Conservation (phyloP, 441 rosid species). For the Brassica balearica region DNA sequence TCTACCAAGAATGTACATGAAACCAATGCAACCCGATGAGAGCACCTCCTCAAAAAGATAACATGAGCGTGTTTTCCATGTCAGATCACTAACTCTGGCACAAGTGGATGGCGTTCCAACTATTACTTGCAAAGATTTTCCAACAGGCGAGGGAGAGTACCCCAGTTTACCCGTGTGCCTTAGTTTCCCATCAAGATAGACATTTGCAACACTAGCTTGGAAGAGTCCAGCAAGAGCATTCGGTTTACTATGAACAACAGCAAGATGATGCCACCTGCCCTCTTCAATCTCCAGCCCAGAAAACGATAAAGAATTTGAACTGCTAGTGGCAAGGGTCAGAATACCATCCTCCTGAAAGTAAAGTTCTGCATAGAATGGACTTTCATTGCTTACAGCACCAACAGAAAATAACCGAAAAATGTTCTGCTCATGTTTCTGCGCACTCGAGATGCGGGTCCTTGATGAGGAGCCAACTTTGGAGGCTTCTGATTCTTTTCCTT, state of each 20-base stretch:
- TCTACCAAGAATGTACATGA: slow-evolving; percentile 99
- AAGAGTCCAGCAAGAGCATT: slow-evolving; percentile 99
- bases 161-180: slow-evolving; percentile 99
- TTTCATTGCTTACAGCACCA: slow-evolving; percentile 82
- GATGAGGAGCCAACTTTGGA: slow-evolving; percentile 61
- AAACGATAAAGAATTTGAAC: slow-evolving; percentile 86
- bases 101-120: slow-evolving; percentile 89
- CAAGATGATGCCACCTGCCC: slow-evolving; percentile 99
- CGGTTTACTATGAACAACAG: slow-evolving; percentile 99
- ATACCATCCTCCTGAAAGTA: slow-evolving; percentile 96
- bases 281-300: slow-evolving; percentile 97
- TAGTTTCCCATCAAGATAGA: slow-evolving; percentile 96
- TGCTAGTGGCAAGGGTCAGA: slow-evolving; percentile 98
- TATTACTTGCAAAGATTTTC: slow-evolving; percentile 95
- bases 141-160: slow-evolving; percentile 97
- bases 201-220: slow-evolving; percentile 99
- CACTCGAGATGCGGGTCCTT: slow-evolving; percentile 54
- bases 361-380: slow-evolving; percentile 90
- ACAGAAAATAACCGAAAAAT: slow-evolving; percentile 93
- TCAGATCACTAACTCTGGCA: slow-evolving; percentile 85
- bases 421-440: slow-evolving; percentile 68
- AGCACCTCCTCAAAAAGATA: slow-evolving; percentile 99
- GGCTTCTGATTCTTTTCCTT: slow-evolving; percentile 64
- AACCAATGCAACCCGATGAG: slow-evolving; percentile 93
- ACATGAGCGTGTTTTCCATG: slow-evolving; percentile 98